These are phyloP conservation scores for Sonneratia alba DNA, from an alignment of 345 rosid genomes.

Conservation along the genomic window DNA sequence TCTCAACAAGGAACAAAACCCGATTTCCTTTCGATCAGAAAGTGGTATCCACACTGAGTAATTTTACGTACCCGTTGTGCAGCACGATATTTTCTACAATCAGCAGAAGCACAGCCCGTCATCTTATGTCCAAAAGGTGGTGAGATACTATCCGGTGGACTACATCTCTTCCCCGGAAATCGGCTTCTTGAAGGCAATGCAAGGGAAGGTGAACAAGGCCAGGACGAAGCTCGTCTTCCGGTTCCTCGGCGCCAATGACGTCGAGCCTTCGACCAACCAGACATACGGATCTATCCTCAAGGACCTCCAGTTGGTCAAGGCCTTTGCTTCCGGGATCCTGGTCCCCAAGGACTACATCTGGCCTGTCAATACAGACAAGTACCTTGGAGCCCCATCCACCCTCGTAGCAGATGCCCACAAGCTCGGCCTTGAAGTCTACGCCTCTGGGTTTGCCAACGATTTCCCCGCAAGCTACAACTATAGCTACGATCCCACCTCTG, in stretches of 20 bases:
- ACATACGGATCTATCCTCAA: constrained; percentile 35
- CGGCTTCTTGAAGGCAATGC: constrained; percentile 56
- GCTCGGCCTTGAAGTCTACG: constrained; percentile 57
- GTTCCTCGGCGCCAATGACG: constrained; percentile 26
- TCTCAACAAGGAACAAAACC: not conserved
- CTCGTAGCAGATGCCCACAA: constrained; percentile 79
- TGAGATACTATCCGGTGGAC: constrained; percentile 11
- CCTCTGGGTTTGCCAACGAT: constrained; percentile 78
- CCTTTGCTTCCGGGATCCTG: constrained; percentile 60
- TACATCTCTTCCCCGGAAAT: constrained; percentile 74
- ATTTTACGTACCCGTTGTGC: constrained; percentile 11
- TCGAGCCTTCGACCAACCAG: constrained; percentile 64
- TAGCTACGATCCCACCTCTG: constrained; percentile 56
- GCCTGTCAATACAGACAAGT: constrained; percentile 39
- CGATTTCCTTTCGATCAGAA: not conserved
- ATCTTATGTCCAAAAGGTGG: constrained; percentile 19
- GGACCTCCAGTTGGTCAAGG: constrained; percentile 46
- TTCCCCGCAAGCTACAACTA: constrained; percentile 39
- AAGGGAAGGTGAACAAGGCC: constrained; percentile 27
- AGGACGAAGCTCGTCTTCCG: constrained; percentile 38
- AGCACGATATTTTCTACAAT: constrained; percentile 56
- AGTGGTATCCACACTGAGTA: no score
- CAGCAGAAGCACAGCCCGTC: constrained; percentile 47
- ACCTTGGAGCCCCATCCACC: constrained; percentile 43
- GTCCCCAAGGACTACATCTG: constrained; percentile 76